phyloP scores from a whole-genome alignment of 73 alveolate genomes.

The Paramecium octaurelia region DNA sequence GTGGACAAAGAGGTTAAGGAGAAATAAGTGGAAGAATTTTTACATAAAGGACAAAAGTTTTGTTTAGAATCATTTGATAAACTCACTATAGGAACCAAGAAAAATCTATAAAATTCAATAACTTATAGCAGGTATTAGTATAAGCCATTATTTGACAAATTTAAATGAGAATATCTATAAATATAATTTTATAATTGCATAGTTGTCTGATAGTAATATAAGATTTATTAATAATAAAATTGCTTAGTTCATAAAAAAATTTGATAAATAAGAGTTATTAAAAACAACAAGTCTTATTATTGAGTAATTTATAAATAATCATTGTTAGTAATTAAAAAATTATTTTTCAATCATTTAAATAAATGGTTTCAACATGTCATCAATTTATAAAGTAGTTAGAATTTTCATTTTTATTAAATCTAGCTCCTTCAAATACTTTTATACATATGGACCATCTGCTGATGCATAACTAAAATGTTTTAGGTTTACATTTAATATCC shows the following conservation, averaged over 20 bases:
- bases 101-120: neutral
- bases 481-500: neutral
- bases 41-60: neutral
- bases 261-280: too few species aligned
- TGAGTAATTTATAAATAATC: neutral
- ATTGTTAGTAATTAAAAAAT: neutral
- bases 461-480: neutral
- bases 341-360: slow-evolving; percentile 39
- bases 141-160: neutral
- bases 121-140: neutral
- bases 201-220: neutral
- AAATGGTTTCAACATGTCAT: neutral
- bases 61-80: neutral
- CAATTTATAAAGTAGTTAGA: neutral
- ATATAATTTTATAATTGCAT: neutral
- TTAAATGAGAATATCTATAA: neutral
- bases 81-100: neutral
- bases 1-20: neutral
- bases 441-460: slow-evolving; percentile 12
- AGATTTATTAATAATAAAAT: too few species aligned
- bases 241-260: too few species aligned
- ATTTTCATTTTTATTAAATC: slow-evolving; percentile 1
- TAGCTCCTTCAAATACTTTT: neutral
- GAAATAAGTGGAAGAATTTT: neutral
- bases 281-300: neutral